Evolutionary conservation across 139 green algal species (phyloP).

Genomic region (Nannochloris sp.): DNA sequence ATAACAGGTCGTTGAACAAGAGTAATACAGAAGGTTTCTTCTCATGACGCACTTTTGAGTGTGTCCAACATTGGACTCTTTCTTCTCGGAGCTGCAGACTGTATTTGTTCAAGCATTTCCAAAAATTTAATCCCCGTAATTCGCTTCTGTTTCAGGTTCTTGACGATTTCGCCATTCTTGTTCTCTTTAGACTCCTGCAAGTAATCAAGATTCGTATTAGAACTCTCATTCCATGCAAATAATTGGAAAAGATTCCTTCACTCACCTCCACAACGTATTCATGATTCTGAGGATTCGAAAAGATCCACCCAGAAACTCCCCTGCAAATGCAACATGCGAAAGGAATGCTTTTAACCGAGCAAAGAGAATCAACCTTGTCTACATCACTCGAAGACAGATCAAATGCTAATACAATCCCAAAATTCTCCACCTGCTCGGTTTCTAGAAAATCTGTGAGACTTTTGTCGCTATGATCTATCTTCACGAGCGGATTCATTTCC

Average conservation of each 20-base stretch:
- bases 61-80: not conserved
- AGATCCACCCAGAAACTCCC: constrained; percentile 48
- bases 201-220: no score
- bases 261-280: constrained; percentile 29
- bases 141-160: not conserved
- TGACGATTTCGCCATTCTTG: not conserved
- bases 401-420: constrained; percentile 45
- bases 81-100: not conserved
- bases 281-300: constrained; percentile 60
- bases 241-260: not conserved
- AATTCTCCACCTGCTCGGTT: constrained; percentile 1
- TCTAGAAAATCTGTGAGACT: not conserved
- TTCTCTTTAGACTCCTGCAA: not conserved
- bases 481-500: constrained; percentile 85
- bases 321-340: constrained; percentile 46
- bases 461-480: constrained; percentile 33
- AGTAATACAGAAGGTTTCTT: no score
- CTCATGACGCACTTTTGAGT: not conserved
- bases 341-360: constrained; percentile 22
- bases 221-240: no score
- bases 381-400: constrained; percentile 13
- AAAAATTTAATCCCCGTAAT: not conserved
- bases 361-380: constrained; percentile 30
- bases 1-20: no score
- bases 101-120: not conserved